These are phyloP conservation scores for Penicillium psychrofluorescens DNA, from an alignment of 495 filamentous ascomycete genomes.

Conservation along the genomic window DNA sequence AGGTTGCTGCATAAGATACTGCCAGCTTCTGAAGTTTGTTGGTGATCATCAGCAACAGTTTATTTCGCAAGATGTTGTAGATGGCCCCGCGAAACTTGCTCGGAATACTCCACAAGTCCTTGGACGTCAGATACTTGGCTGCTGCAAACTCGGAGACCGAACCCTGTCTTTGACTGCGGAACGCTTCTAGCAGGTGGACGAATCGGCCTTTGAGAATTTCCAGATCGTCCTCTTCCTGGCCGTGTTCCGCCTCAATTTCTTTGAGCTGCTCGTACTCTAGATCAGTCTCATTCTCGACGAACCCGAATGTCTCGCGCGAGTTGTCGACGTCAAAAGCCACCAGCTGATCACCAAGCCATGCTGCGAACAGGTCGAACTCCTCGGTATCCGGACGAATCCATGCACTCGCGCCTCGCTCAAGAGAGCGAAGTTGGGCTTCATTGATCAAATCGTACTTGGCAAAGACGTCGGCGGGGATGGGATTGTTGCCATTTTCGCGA, in stretches of 20 bases:
- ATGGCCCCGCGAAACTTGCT: slow-evolving; percentile 44
- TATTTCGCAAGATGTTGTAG: slow-evolving; percentile 48
- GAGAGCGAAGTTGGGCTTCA: slow-evolving; percentile 27
- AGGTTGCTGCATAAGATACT: slow-evolving; percentile 30
- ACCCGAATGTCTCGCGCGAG: slow-evolving; percentile 34
- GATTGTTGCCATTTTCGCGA: slow-evolving; percentile 9
- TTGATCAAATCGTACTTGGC: slow-evolving; percentile 38
- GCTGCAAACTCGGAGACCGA: slow-evolving; percentile 2
- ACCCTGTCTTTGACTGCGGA: slow-evolving; percentile 23
- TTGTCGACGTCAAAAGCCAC: slow-evolving; percentile 30
- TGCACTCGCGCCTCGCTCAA: slow-evolving; percentile 42
- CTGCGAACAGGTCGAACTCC: slow-evolving; percentile 41
- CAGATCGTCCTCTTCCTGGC: slow-evolving; percentile 41
- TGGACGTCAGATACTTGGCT: slow-evolving; percentile 13
- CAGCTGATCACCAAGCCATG: slow-evolving; percentile 56
- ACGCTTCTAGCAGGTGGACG: slow-evolving; percentile 39
- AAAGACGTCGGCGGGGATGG: slow-evolving; percentile 27
- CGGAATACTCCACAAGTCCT: slow-evolving; percentile 54
- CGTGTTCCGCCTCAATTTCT: slow-evolving; percentile 58
- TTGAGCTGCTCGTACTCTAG: slow-evolving; percentile 57
- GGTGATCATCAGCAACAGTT: slow-evolving; percentile 35
- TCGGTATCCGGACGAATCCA: slow-evolving; percentile 37
- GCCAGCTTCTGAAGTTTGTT: slow-evolving; percentile 34
- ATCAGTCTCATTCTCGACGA: slow-evolving; percentile 55
- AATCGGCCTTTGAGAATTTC: slow-evolving; percentile 46